Evolutionary conservation across 805 yeast species (phyloP).

Genomic region (Wickerhamomyces bisporus): DNA sequence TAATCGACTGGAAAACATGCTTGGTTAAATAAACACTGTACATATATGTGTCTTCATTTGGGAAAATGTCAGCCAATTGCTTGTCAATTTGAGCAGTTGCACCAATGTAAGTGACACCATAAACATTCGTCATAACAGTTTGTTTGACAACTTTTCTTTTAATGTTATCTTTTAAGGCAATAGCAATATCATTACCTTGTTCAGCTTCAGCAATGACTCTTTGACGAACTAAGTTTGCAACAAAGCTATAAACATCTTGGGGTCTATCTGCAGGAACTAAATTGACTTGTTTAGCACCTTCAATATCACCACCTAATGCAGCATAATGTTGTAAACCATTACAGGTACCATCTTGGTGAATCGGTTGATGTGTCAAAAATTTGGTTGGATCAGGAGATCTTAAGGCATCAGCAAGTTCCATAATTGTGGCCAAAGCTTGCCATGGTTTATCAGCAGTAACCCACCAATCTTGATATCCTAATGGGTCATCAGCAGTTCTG

Average conservation of each 20-base stretch:
- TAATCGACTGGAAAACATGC: slow-evolving; percentile 76
- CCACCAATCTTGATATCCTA: slow-evolving; percentile 60
- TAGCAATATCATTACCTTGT: slow-evolving; percentile 50
- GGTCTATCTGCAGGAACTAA: slow-evolving; percentile 67
- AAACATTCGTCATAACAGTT: slow-evolving; percentile 97
- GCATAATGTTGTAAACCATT: slow-evolving; percentile 86
- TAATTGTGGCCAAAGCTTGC: slow-evolving; percentile 71
- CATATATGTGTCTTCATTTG: slow-evolving; percentile 42
- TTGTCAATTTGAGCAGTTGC: slow-evolving; percentile 85
- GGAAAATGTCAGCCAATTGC: slow-evolving; percentile 60
- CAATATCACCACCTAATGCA: slow-evolving; percentile 79
- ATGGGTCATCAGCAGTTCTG: slow-evolving; percentile 61
- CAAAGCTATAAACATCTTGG: slow-evolving; percentile 71
- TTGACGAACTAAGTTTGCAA: slow-evolving; percentile 56
- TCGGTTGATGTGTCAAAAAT: slow-evolving; percentile 66
- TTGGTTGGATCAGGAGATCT: slow-evolving; percentile 59
- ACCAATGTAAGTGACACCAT: slow-evolving; percentile 93
- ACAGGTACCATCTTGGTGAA: slow-evolving; percentile 86
- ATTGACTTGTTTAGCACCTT: slow-evolving; percentile 79
- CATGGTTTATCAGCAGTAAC: slow-evolving; percentile 72
- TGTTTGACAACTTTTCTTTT: slow-evolving; percentile 90
- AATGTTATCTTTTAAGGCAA: slow-evolving; percentile 45
- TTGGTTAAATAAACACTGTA: slow-evolving; percentile 62
- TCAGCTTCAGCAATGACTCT: slow-evolving; percentile 50
- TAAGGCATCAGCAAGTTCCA: slow-evolving; percentile 59